phyloP scores from a whole-genome alignment of 257 asterid genomes.

The Gentiana macrophylla region DNA sequence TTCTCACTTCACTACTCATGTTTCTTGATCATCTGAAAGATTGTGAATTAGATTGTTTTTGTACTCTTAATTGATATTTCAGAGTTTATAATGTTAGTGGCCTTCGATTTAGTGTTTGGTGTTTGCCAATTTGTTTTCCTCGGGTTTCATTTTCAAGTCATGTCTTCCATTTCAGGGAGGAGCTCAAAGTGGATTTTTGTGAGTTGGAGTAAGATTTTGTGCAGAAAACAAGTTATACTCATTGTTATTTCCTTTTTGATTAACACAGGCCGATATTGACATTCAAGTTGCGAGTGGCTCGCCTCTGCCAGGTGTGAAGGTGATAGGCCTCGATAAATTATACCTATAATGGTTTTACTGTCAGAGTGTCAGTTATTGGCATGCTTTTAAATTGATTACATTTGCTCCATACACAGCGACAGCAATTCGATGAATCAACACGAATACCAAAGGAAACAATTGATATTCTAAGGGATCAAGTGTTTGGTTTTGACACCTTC shows the following conservation, averaged over 20 bases:
- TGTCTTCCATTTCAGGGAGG: background rate
- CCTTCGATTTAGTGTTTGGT: background rate
- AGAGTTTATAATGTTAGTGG: background rate
- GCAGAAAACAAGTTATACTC: conserved; percentile 4
- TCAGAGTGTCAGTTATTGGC: background rate
- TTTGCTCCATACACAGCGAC: conserved; percentile 36
- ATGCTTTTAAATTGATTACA: background rate
- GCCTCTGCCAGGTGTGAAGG: conserved; percentile 98
- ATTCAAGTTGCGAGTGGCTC: conserved; percentile 73
- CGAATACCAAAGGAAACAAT: conserved; percentile 78
- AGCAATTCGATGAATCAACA: conserved; percentile 61
- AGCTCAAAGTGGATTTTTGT: background rate
- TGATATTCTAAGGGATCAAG: conserved; percentile 79
- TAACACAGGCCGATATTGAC: conserved; percentile 35
- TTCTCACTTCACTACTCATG: background rate
- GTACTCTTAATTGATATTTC: background rate
- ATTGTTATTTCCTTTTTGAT: conserved; percentile 12
- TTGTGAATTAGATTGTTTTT: background rate
- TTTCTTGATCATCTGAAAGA: background rate
- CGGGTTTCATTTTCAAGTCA: conserved; percentile 1
- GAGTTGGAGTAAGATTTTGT: background rate
- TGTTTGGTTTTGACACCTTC: conserved; percentile 92
- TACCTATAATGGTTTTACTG: conserved; percentile 9
- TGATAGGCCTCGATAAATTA: conserved; percentile 25
- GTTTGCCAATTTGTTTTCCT: background rate